Evolutionary conservation across 805 yeast genomes (phyloP), one percentile per base, ranked within the genome.

Genomic region (Candida maltosa): DNA sequence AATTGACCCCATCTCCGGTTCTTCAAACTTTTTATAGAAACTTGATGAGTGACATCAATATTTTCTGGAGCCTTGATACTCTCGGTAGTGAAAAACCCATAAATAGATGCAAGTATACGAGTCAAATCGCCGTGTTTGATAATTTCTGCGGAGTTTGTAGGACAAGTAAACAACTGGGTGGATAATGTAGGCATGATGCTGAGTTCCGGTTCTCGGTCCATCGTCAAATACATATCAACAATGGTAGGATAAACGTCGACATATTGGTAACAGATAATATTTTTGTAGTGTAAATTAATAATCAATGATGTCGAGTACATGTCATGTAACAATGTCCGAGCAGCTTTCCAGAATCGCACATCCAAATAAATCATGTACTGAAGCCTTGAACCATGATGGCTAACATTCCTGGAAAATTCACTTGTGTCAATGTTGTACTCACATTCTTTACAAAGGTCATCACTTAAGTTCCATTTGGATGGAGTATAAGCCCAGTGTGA

Each of bases 111-210:
- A 37, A 83, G 57, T 38, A 84, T 73, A 32, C 78, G 68, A 2
- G 79, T 66, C 15, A 83, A 59, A 41, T 81, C 86, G 6, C 87
- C 87, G 47, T 79, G 83, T 20, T 65, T 57, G 5, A 79, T 69
- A 17, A 85, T 74, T 18, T 76, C 62, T 1, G 75, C 73, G 0
- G 95, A 80, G 44, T 83, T 81, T 0, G 88, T 75, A 0, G 97
- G 96, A 35, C 95, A 83, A 0, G 97, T 89, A 57, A 88, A 88
- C 16, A 93, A 62, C 58, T 93, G 98, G 0, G 91, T 80, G 0
- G 94, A 79, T 15, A 91, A 61, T 25, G 81, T 76, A 25, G 80
- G 73, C 65, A 89, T 69, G 3, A 85, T 71, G 9, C 91, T 86
- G 36, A 76, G 60, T 47, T 88, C 96, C 0, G 96, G 95, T 51